Evolutionary conservation across 768 basidiomycete species (phyloP), one percentile per base, ranked within the genome.

Genomic region (Suillus subaureus): DNA sequence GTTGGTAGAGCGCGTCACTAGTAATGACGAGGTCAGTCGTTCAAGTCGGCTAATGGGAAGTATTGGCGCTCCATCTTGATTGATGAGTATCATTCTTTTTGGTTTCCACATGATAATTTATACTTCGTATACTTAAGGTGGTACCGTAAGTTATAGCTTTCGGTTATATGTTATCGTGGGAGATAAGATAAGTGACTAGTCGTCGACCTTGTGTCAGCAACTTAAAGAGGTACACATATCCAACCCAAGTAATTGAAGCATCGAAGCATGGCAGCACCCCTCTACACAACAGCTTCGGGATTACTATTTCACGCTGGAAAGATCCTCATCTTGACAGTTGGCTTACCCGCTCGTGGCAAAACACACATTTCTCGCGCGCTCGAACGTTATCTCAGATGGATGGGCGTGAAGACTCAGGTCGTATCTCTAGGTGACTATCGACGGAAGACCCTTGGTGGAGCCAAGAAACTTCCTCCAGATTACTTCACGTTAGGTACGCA

Each of bases 341-440:
- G 97, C 11, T 83, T 99, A 4, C 96, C 96, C 54, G 96, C 97
- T 1, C 87, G 95, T 62, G 95, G 96, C 40, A 97, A 97, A 80
- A 99, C 97, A 0, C 97, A 99, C 76, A 94, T 99, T 64, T 97
- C 96, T 1, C 87, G 96, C 45, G 90, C 97, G 8, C 84, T 99
- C 15, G 97, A 99, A 76, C 88, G 97, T n/a, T 99, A 99, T 78
- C 85, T 99, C 1, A 85, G 95, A 76, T 99, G 97, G 97, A 93
- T 94, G 78, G 97, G 97, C 37, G 93, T 99, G 62, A 98, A 97
- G 78, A 97, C 95, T 0, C 87, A 91, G 68, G 97, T 99, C 62
- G 89, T 98, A 64, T 96, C 95, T 7, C 82, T 99, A 12, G 97
- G 97, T 26, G 97, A 99, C 78, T 96, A 97, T 77, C 87, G 97